Conservation (phyloP, 2,329 filamentous ascomycete species). For the Neopestalotiopsis sp. region DNA sequence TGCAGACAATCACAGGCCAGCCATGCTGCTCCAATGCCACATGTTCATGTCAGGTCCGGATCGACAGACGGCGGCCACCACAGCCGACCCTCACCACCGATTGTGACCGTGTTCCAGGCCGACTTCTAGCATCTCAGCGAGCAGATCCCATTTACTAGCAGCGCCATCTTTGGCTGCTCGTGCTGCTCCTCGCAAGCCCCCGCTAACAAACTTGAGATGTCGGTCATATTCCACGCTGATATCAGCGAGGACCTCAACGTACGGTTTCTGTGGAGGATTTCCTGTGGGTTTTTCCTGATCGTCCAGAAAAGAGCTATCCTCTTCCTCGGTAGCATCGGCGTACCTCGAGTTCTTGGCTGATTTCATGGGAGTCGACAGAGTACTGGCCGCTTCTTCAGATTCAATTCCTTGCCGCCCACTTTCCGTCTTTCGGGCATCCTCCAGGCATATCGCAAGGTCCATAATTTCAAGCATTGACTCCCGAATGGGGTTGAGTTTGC, state of each 20-base stretch:
- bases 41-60: background rate
- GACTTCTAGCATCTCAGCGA: slow-evolving; percentile 79
- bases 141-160: slow-evolving; percentile 73
- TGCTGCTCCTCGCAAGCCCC: slow-evolving; percentile 76
- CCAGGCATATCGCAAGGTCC: slow-evolving; percentile 74
- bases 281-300: slow-evolving; percentile 35
- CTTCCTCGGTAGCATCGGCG: slow-evolving; percentile 33
- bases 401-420: slow-evolving; percentile 42
- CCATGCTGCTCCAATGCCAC: background rate
- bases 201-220: slow-evolving; percentile 71
- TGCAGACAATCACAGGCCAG: background rate
- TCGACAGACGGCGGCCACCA: background rate
- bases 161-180: slow-evolving; percentile 70
- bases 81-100: slow-evolving; percentile 1
- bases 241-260: slow-evolving; percentile 56
- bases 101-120: slow-evolving; percentile 27
- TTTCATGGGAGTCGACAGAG: slow-evolving; percentile 34
- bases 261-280: slow-evolving; percentile 47
- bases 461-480: slow-evolving; percentile 77
- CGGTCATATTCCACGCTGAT: slow-evolving; percentile 69
- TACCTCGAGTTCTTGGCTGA: slow-evolving; percentile 29
- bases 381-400: slow-evolving; percentile 43
- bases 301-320: slow-evolving; percentile 36
- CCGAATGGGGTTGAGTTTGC: slow-evolving; percentile 71
- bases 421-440: slow-evolving; percentile 58